A percentile compares a stretch with the other conserved stretches of the same genome.
phyloP scores from a whole-genome alignment of 140 eudicot species.

The Bidens hawaiensis region DNA sequence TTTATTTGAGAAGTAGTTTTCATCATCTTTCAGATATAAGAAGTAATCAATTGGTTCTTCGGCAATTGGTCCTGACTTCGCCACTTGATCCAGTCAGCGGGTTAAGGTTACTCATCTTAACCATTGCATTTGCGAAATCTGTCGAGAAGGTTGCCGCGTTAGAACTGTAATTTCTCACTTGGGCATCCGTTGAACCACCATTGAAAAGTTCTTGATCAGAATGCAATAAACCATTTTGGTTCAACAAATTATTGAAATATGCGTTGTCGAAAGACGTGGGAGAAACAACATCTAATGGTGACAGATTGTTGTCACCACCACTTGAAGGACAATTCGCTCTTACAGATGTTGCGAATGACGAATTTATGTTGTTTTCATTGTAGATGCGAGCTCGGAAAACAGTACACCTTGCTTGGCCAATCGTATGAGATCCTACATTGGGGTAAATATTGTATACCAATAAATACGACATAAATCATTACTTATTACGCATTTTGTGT shows the following conservation, averaged over 20 bases:
- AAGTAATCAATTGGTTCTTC: conserved; percentile 42
- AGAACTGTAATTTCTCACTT: conserved; percentile 44
- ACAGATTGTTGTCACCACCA: conserved; percentile 55
- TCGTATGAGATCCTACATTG: conserved; percentile 44
- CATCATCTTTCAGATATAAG: background rate
- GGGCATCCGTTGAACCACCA: conserved; percentile 66
- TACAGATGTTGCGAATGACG: conserved; percentile 45
- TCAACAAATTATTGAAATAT: conserved; percentile 40
- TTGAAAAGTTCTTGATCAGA: conserved; percentile 76
- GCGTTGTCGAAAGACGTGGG: conserved; percentile 56
- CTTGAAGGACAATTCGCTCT: conserved; percentile 54
- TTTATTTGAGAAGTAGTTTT: background rate
- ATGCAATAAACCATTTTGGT: conserved; percentile 60
- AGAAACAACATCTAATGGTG: conserved; percentile 47
- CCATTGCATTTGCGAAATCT: conserved; percentile 70
- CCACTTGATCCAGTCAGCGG: conserved; percentile 74
- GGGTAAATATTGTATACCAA: background rate
- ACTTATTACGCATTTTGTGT: too few relatives aligned
- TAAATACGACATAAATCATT: background rate
- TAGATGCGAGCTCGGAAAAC: conserved; percentile 51
- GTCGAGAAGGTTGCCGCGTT: conserved; percentile 43
- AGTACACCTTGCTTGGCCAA: conserved; percentile 56
- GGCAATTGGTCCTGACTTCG: conserved; percentile 58
- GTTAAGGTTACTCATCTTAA: conserved; percentile 76
- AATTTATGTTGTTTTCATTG: conserved; percentile 58